Conservation (phyloP, 441 rosid genomes). For the Daphne laureola region DNA sequence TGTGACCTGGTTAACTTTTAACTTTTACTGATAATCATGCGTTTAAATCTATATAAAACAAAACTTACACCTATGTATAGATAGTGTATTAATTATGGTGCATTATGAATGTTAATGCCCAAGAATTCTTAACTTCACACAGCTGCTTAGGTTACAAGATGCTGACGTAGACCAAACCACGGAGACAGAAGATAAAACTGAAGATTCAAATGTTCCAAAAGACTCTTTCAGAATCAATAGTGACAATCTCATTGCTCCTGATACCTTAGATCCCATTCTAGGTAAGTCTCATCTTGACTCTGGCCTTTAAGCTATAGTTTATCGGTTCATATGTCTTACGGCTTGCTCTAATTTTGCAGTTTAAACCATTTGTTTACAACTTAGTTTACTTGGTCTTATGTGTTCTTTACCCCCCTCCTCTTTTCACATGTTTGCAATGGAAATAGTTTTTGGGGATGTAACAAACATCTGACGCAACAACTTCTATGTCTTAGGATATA, state of each 20-base stretch:
- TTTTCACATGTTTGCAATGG: constrained; percentile 11
- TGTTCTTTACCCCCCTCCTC: neutral
- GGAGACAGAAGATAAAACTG: constrained; percentile 23
- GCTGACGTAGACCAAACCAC: constrained; percentile 16
- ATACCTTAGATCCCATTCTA: constrained; percentile 46
- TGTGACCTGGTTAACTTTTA: constrained; percentile 8
- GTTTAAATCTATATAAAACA: neutral
- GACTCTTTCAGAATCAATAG: constrained; percentile 24
- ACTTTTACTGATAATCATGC: constrained; percentile 1
- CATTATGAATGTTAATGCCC: constrained; percentile 3
- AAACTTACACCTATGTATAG: constrained; percentile 9
- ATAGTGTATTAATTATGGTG: constrained; percentile 12
- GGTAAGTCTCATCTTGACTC: constrained; percentile 29
- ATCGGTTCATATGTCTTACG: neutral
- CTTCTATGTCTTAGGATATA: constrained; percentile 26
- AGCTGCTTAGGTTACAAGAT: constrained; percentile 52
- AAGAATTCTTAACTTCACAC: constrained; percentile 35
- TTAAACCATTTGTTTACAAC: no score
- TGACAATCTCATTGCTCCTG: constrained; percentile 48
- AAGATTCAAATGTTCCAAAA: constrained; percentile 19
- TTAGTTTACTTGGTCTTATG: no score
- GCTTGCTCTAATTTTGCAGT: no score
- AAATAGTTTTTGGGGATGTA: constrained; percentile 27
- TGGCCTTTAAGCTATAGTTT: constrained; percentile 8
- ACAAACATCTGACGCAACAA: constrained; percentile 16